Percentiles rank a stretch among this genome's conserved stretches.
Evolutionary conservation across 148 eudicot species (phyloP).

Genomic region (Simmondsia chinensis): DNA sequence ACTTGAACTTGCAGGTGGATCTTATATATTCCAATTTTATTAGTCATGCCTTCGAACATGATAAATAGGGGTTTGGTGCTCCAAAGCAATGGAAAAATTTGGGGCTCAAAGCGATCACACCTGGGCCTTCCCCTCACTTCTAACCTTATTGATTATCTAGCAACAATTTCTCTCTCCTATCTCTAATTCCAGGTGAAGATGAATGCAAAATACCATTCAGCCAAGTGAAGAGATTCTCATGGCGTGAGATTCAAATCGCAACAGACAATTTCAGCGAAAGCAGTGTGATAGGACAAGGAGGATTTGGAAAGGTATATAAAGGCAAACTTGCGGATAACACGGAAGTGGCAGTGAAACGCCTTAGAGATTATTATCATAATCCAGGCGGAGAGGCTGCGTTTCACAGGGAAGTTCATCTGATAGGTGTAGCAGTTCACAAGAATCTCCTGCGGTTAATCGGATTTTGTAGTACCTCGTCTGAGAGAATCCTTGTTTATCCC

Average conservation of each 20-base stretch:
- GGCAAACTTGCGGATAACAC: constrained; percentile 57
- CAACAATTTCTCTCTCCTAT: not conserved
- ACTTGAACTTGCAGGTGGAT: no score
- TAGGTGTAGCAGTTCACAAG: constrained; percentile 85
- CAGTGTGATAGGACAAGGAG: constrained; percentile 91
- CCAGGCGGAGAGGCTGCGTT: constrained; percentile 96
- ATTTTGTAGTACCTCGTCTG: constrained; percentile 67
- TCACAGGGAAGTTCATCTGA: constrained; percentile 71
- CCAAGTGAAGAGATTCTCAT: constrained; percentile 78
- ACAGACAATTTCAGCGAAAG: constrained; percentile 70
- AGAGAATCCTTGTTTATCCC: constrained; percentile 88
- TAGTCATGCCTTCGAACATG: no score
- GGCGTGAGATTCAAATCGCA: constrained; percentile 83
- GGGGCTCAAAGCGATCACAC: no score
- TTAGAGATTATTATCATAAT: constrained; percentile 56
- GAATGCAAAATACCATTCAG: constrained; percentile 64
- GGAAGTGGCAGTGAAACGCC: constrained; percentile 83
- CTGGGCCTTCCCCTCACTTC: no score
- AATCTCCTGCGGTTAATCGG: constrained; percentile 92
- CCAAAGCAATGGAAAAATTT: no score
- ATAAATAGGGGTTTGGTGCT: no score
- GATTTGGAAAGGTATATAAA: constrained; percentile 89
- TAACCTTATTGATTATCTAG: no score
- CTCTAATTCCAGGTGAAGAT: constrained; percentile 64
- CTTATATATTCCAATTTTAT: no score